A percentile compares a stretch with the other conserved stretches of the same genome.
These are phyloP conservation scores for Diaporthe caulivora DNA, from an alignment of 2,329 filamentous ascomycete genomes.

Conservation along the genomic window DNA sequence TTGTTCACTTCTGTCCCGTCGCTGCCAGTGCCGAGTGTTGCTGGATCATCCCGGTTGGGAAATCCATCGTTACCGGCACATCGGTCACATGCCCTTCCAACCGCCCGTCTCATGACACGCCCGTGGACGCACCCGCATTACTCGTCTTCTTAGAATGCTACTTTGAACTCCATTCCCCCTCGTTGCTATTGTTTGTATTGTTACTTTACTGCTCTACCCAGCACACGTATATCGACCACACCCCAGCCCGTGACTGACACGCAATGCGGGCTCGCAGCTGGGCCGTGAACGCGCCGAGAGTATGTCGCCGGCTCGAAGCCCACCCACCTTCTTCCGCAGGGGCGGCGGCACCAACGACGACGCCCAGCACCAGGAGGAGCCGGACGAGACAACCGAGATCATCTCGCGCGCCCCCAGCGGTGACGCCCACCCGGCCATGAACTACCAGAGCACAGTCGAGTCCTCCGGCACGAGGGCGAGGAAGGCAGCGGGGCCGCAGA, in stretches of 20 bases:
- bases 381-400: slow-evolving; percentile 37
- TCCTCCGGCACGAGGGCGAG: slow-evolving; percentile 26
- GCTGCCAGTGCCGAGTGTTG: background rate
- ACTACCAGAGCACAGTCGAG: slow-evolving; percentile 38
- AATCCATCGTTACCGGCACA: background rate
- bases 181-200: background rate
- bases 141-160: background rate
- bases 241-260: background rate
- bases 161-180: background rate
- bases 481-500: background rate
- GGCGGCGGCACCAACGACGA: background rate
- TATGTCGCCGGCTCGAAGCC: slow-evolving; percentile 36
- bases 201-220: no score
- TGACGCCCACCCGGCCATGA: slow-evolving; percentile 29
- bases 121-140: background rate
- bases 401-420: slow-evolving; percentile 14
- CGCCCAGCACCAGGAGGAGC: slow-evolving; percentile 1
- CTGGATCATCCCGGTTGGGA: slow-evolving; percentile 10
- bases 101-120: background rate
- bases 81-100: slow-evolving; percentile 25
- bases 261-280: slow-evolving; percentile 29
- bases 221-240: background rate
- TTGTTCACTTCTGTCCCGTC: background rate
- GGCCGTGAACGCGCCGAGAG: slow-evolving; percentile 39
- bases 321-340: slow-evolving; percentile 28